Base-by-base conservation (phyloP, 257 asterid genomes). In the Petunia axillaris region DNA sequence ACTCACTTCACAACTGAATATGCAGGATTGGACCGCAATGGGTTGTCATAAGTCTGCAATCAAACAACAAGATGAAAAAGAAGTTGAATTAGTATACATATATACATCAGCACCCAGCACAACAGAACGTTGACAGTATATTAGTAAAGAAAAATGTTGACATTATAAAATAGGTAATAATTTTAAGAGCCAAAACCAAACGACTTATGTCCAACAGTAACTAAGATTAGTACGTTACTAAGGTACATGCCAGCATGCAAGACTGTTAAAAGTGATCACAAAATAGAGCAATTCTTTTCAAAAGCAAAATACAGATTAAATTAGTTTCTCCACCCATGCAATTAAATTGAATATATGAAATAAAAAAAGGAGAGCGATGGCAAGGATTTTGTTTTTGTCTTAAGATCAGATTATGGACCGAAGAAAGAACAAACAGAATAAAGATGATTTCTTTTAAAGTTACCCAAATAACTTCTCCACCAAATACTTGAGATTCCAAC, bases 1-100 rank as follows among this genome's bases (percentile, higher is more conserved):
- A 85, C 91, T 84, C 74, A 88, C 91, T 86, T 88, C 76, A 88
- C 91, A 65, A 88, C 91, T 79, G 91, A 88, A 82, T 88, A 88
- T 44, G 91, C 88, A 77, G 91, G 91, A 83, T 88, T 86, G 43
- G 65, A 84, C 53, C 88, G 85, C 68, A 88, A 79, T n/a, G 86
- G 90, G 79, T 88, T 88, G 71, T 85, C 85, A 79, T 83, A 64
- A 43, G 86, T 86, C 91, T 88, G 88, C 53, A 80, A 5, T 73
- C 44, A 36, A 73, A 44, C 35, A 73, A 73, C 62, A 73, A 50
- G 43, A 35, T 73, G 62, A 0, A 73, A 71, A 35, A 73, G 77
- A 73, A 73, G 62, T 13, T 73, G 44, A 50, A 6, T 73, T 73
- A 73, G 46, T 35, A 73, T 8, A 73, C 10, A 50, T 73, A 35